A percentile compares a stretch with the other conserved stretches of the same genome.
phyloP scores from a whole-genome alignment of 169 alveolate genomes.

The Blepharisma undulans region DNA sequence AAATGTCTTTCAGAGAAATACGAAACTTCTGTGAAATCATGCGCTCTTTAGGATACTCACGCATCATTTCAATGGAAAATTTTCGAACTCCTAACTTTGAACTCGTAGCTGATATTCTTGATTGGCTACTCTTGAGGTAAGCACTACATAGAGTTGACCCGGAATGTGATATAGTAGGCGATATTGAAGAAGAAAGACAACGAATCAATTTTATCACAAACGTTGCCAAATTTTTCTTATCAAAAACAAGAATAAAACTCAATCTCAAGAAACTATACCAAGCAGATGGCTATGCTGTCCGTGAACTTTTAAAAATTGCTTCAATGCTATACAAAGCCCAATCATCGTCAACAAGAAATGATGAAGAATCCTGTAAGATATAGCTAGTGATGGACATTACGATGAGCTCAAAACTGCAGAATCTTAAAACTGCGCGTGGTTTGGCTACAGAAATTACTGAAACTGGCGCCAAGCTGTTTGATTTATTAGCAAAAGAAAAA shows the following conservation, averaged over 20 bases:
- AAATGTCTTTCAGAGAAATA: conserved; percentile 90
- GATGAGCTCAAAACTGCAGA: conserved; percentile 62
- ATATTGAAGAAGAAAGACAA: conserved; percentile 88
- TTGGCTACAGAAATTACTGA: conserved; percentile 76
- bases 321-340: conserved; percentile 79
- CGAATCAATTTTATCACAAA: conserved; percentile 85
- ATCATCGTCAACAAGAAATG: conserved; percentile 62
- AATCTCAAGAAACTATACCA: conserved; percentile 87
- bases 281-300: conserved; percentile 90
- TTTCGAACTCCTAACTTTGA: conserved; percentile 88
- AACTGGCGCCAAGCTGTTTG: conserved; percentile 77
- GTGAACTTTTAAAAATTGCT: conserved; percentile 85
- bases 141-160: conserved; percentile 73
- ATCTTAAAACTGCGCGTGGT: conserved; percentile 61
- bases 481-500: conserved; percentile 76
- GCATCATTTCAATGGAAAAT: conserved; percentile 88
- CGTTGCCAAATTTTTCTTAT: conserved; percentile 71
- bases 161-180: conserved; percentile 81
- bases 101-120: conserved; percentile 87
- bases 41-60: conserved; percentile 88
- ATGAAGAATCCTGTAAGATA: conserved; percentile 53
- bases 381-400: conserved; percentile 46
- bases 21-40: conserved; percentile 91
- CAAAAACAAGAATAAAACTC: conserved; percentile 78
- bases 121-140: conserved; percentile 70